Percentiles rank a stretch among this genome's conserved stretches.
Conservation (phyloP, 2,329 filamentous ascomycete genomes). For the Ceratocystis cacaofunesta region DNA sequence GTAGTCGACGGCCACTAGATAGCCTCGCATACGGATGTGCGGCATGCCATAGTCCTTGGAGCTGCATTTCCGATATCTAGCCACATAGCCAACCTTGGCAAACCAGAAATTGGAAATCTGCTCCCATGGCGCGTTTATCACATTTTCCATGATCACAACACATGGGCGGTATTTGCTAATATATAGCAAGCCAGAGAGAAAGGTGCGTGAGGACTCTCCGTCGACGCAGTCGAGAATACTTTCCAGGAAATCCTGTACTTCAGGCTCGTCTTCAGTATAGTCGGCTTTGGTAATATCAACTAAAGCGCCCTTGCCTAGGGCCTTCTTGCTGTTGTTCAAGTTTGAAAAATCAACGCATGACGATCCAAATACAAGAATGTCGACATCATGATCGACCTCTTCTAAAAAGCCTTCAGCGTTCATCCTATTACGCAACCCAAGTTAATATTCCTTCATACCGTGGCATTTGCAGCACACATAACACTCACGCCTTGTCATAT, state of each 20-base stretch:
- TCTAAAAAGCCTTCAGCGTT: conserved; percentile 51
- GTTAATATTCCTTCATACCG: background rate
- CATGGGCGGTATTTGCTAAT: conserved; percentile 39
- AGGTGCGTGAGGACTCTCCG: conserved; percentile 53
- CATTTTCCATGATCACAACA: conserved; percentile 60
- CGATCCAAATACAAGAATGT: conserved; percentile 57
- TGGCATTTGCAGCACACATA: background rate
- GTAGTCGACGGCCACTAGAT: conserved; percentile 41
- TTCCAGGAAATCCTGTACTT: conserved; percentile 31
- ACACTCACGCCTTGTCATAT: conserved; percentile 32
- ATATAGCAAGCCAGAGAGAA: conserved; percentile 45
- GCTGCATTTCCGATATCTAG: conserved; percentile 37
- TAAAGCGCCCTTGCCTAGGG: conserved; percentile 24
- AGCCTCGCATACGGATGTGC: conserved; percentile 49
- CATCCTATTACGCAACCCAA: conserved; percentile 28
- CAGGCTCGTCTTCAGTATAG: conserved; percentile 3
- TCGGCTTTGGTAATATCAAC: conserved; percentile 33
- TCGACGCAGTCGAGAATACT: conserved; percentile 37
- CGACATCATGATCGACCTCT: conserved; percentile 40
- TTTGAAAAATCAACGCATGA: conserved; percentile 62
- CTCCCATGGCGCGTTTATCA: conserved; percentile 44
- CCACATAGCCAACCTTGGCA: conserved; percentile 39
- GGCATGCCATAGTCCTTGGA: conserved; percentile 61
- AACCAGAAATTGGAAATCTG: conserved; percentile 30
- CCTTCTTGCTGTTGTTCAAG: conserved; percentile 41